A percentile compares a stretch with the other conserved stretches of the same genome.
These are phyloP conservation scores for Chlorociboria aeruginascens DNA, from an alignment of 495 filamentous ascomycete species.

Conservation along the genomic window DNA sequence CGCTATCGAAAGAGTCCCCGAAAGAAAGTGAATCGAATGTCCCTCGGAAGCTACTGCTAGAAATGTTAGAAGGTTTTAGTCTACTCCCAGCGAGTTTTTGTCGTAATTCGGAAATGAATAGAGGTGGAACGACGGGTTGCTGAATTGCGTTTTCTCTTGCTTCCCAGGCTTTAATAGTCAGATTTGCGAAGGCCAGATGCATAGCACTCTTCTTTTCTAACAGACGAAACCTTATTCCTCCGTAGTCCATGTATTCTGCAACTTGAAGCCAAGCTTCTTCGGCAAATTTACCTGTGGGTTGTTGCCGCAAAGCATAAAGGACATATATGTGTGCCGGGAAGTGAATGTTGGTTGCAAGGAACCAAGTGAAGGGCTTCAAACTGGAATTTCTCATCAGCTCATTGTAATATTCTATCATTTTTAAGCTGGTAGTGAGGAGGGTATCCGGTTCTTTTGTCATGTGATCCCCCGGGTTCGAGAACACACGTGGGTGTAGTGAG, in stretches of 20 bases:
- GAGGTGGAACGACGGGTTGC: constrained; percentile 23
- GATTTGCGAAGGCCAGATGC: constrained; percentile 21
- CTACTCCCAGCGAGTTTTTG: background rate
- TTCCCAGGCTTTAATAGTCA: constrained; percentile 25
- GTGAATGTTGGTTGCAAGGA: constrained; percentile 33
- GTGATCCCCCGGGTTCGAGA: constrained; percentile 16
- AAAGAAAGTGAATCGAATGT: no score
- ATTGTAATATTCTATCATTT: constrained; percentile 28
- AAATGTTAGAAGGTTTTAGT: no score
- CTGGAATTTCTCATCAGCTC: constrained; percentile 34
- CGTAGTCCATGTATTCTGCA: constrained; percentile 21
- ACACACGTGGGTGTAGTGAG: constrained; percentile 25
- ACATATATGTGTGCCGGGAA: constrained; percentile 39
- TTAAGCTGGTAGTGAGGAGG: constrained; percentile 27
- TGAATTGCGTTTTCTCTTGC: constrained; percentile 16
- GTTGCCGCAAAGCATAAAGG: constrained; percentile 33
- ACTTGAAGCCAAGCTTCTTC: constrained; percentile 38
- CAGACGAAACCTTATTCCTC: constrained; percentile 8
- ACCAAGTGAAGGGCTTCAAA: constrained; percentile 38
- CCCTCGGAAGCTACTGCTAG: no score
- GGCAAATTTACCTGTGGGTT: constrained; percentile 32
- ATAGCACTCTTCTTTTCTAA: constrained; percentile 20
- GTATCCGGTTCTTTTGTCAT: constrained; percentile 25
- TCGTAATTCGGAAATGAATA: constrained; percentile 32
- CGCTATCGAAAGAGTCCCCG: no score